Percentiles rank a stretch among this genome's conserved stretches.
Evolutionary conservation across 2,329 filamentous ascomycete genomes (phyloP).

Genomic region (Cordyceps javanica): DNA sequence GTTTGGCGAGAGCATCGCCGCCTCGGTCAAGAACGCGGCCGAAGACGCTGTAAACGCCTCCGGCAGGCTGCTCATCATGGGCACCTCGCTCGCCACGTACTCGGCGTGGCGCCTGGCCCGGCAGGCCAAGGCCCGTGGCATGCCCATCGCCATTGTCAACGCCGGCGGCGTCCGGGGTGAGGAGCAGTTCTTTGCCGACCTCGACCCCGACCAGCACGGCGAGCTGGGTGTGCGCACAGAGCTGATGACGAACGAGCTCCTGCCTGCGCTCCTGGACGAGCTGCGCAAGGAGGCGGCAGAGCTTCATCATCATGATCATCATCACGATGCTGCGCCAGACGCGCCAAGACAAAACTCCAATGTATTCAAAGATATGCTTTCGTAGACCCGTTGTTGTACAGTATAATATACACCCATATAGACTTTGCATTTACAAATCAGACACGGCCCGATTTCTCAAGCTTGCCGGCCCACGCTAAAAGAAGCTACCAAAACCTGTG

Average conservation of each 20-base stretch:
- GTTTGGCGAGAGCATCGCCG: constrained; percentile 85
- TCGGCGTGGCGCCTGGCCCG: constrained; percentile 89
- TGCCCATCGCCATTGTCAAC: constrained; percentile 84
- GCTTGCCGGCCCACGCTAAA: constrained; percentile 31
- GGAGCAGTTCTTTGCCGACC: constrained; percentile 58
- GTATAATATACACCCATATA: constrained; percentile 13
- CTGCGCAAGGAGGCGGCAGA: constrained; percentile 30
- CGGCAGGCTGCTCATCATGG: constrained; percentile 69
- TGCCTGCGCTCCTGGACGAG: constrained; percentile 50
- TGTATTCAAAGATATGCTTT: constrained; percentile 56
- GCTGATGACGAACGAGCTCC: constrained; percentile 48
- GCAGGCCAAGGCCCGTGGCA: constrained; percentile 70
- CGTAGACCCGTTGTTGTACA: constrained; percentile 32
- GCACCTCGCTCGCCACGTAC: constrained; percentile 89
- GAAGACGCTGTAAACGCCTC: constrained; percentile 75
- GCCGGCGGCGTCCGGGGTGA: constrained; percentile 79
- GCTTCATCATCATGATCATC: not conserved
- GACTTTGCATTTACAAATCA: constrained; percentile 12
- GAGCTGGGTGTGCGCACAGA: constrained; percentile 50
- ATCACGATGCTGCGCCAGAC: not conserved
- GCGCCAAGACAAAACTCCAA: constrained; percentile 20
- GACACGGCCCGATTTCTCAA: not conserved
- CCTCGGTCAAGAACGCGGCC: constrained; percentile 63
- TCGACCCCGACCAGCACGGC: constrained; percentile 47
- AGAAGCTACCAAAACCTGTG: constrained; percentile 40